These are phyloP conservation scores for Phaeosphaeria sp. DNA, from an alignment of 2,329 filamentous ascomycete genomes.

Conservation along the genomic window DNA sequence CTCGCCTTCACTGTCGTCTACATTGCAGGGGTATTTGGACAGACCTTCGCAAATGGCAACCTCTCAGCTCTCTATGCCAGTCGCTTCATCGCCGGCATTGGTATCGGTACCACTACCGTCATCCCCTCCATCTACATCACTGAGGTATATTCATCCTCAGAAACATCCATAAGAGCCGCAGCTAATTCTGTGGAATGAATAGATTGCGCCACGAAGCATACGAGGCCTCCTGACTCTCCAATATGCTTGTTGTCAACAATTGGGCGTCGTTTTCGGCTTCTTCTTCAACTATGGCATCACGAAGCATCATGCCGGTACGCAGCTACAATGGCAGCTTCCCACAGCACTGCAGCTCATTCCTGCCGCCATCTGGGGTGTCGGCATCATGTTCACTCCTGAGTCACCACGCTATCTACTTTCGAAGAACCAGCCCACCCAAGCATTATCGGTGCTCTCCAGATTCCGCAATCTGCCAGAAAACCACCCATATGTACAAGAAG, in stretches of 20 bases:
- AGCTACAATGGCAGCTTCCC: conserved; percentile 15
- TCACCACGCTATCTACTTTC: conserved; percentile 13
- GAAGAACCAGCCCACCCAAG: conserved; percentile 14
- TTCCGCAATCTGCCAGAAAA: conserved; percentile 7
- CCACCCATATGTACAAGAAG: conserved; percentile 13
- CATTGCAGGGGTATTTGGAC: conserved; percentile 21
- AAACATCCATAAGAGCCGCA: not conserved
- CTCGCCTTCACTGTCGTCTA: conserved; percentile 14
- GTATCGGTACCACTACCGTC: conserved; percentile 15
- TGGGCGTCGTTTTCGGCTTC: conserved; percentile 26
- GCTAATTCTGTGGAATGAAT: not conserved
- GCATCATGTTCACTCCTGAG: conserved; percentile 11
- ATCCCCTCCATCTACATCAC: conserved; percentile 15
- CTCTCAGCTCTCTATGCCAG: conserved; percentile 30
- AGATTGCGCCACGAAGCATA: conserved; percentile 28
- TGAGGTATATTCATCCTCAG: conserved; percentile 4
- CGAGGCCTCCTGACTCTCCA: conserved; percentile 42
- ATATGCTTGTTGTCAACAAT: conserved; percentile 45
- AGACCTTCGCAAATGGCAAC: conserved; percentile 36
- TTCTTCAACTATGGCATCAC: conserved; percentile 48
- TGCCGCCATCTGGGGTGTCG: conserved; percentile 14
- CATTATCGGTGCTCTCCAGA: conserved; percentile 7
- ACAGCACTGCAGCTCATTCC: conserved; percentile 13
- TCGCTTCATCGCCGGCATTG: conserved; percentile 13
- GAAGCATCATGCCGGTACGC: conserved; percentile 16